phyloP scores from a whole-genome alignment of 2,329 filamentous ascomycete species.

The Aspergillus fischeri region DNA sequence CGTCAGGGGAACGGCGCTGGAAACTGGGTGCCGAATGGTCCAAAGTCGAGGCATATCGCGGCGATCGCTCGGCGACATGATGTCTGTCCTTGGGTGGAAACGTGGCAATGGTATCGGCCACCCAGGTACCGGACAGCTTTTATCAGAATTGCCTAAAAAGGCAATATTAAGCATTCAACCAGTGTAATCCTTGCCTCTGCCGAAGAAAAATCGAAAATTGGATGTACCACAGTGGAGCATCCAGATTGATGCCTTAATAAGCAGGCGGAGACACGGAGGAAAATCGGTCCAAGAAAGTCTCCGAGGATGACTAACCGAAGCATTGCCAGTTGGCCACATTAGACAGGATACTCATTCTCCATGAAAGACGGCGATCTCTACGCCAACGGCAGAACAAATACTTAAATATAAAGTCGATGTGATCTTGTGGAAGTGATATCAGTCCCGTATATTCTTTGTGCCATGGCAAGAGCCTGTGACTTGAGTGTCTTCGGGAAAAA shows the following conservation, averaged over 20 bases:
- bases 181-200: background rate
- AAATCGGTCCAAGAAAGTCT: background rate
- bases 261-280: background rate
- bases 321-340: too few relatives aligned
- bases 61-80: background rate
- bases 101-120: too few relatives aligned
- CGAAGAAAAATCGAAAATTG: background rate
- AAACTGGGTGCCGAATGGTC: too few relatives aligned
- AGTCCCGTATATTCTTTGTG: too few relatives aligned
- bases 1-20: background rate
- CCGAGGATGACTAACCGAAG: background rate
- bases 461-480: too few relatives aligned
- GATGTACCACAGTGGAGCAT: background rate
- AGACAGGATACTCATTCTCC: too few relatives aligned
- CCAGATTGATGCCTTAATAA: background rate
- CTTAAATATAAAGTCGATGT: too few relatives aligned
- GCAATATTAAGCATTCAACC: background rate
- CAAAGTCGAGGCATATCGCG: background rate
- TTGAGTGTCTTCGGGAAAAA: too few relatives aligned
- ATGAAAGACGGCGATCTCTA: too few relatives aligned
- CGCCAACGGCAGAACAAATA: too few relatives aligned
- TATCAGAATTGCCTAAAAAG: background rate
- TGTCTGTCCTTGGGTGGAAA: background rate
- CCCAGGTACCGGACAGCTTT: background rate
- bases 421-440: too few relatives aligned